Evolutionary conservation across 345 rosid genomes (phyloP).

Genomic region (Sisymbrium altissimum): DNA sequence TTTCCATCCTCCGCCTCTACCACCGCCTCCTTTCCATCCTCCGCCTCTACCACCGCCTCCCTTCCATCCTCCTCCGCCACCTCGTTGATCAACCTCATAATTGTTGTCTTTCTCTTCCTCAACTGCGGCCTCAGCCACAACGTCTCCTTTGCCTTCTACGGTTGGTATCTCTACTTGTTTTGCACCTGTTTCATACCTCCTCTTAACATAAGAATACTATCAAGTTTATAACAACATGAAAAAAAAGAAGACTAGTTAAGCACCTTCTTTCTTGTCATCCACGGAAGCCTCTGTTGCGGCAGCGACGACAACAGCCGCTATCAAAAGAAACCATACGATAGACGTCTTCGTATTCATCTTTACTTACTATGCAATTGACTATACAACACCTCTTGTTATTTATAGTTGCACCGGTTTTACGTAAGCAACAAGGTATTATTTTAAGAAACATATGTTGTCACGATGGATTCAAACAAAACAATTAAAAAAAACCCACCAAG

Average conservation of each 20-base stretch:
- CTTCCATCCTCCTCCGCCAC: background rate
- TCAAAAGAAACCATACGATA: conserved; percentile 29
- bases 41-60: background rate
- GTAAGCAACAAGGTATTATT: conserved; percentile 2
- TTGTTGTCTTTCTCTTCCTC: background rate
- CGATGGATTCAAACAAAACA: background rate
- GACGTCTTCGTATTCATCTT: conserved; percentile 19
- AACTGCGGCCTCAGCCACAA: background rate
- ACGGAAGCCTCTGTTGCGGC: conserved; percentile 20
- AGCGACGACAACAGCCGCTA: conserved; percentile 18
- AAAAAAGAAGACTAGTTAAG: background rate
- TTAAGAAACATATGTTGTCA: background rate
- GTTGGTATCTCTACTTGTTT: conserved; percentile 9
- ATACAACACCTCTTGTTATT: background rate
- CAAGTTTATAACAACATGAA: background rate
- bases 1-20: background rate
- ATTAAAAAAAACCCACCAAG: background rate
- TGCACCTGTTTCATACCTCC: conserved; percentile 1
- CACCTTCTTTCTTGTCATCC: conserved; percentile 24
- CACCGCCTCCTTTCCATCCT: background rate
- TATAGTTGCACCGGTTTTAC: conserved; percentile 10
- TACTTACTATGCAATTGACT: background rate
- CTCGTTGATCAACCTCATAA: conserved; percentile 14
- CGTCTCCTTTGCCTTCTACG: background rate
- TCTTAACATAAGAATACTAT: background rate